Evolutionary conservation across 345 rosid species (phyloP).

Genomic region (Acer campestre): DNA sequence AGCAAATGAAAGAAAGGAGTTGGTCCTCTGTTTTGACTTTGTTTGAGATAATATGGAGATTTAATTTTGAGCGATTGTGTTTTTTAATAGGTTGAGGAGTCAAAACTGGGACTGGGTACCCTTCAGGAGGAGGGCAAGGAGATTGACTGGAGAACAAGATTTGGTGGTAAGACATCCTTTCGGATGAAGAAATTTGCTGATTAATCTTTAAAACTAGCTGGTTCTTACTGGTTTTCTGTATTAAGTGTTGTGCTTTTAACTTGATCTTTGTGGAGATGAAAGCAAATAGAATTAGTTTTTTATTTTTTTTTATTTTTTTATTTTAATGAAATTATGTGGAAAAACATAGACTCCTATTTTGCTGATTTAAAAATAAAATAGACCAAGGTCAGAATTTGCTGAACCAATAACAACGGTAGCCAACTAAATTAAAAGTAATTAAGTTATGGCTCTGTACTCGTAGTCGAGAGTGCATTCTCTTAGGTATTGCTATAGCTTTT

Average conservation of each 20-base stretch:
- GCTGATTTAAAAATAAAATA: too few species aligned
- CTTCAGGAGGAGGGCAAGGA: conserved; percentile 1
- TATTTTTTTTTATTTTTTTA: neutral
- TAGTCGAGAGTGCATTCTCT: too few species aligned
- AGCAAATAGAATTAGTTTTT: neutral
- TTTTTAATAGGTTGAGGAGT: conserved; percentile 17
- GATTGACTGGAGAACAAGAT: conserved; percentile 3
- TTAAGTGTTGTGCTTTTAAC: neutral
- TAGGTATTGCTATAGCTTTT: too few species aligned
- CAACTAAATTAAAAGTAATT: too few species aligned
- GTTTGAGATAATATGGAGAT: neutral
- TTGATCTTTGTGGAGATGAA: neutral
- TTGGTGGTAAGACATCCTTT: conserved; percentile 24
- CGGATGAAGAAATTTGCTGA: neutral
- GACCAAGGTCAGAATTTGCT: too few species aligned
- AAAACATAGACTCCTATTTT: too few species aligned
- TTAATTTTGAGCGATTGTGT: neutral
- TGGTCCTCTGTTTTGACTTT: neutral
- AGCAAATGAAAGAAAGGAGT: too few species aligned
- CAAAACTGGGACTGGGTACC: neutral
- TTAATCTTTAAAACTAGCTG: neutral
- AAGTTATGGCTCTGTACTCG: too few species aligned
- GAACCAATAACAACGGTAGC: too few species aligned
- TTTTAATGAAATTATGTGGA: neutral
- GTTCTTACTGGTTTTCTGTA: neutral